A percentile compares a stretch with the other conserved stretches of the same genome.
Conservation (phyloP, 2,329 filamentous ascomycete species). For the Escovopsis sp. region DNA sequence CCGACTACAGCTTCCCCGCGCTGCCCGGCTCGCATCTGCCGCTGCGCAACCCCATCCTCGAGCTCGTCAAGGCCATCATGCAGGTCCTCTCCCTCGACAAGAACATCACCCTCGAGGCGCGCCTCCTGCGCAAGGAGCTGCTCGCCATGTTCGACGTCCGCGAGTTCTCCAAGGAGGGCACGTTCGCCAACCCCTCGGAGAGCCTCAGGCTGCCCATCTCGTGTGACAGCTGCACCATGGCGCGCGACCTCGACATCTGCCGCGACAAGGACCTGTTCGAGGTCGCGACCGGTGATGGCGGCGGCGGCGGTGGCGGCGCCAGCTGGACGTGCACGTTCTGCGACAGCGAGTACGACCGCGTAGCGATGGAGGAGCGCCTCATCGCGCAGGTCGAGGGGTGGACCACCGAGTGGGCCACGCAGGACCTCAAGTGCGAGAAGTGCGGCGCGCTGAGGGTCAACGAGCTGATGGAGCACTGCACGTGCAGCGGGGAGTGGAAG, state of each 20-base stretch:
- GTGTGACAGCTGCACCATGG: constrained; percentile 81
- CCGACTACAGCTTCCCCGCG: constrained; percentile 72
- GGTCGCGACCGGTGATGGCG: constrained; percentile 7
- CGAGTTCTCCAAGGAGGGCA: constrained; percentile 80
- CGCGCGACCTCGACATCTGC: constrained; percentile 81
- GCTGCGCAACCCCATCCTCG: constrained; percentile 56
- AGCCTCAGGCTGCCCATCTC: constrained; percentile 65
- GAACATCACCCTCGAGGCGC: constrained; percentile 75
- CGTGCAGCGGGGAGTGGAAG: constrained; percentile 76
- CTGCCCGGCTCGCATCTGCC: constrained; percentile 55
- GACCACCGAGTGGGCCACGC: constrained; percentile 68
- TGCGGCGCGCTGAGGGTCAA: constrained; percentile 67
- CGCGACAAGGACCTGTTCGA: constrained; percentile 65
- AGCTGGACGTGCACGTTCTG: constrained; percentile 68
- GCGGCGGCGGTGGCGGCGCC: constrained; percentile 7
- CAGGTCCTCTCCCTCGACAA: constrained; percentile 86
- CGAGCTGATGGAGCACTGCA: constrained; percentile 94
- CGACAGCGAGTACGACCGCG: constrained; percentile 57
- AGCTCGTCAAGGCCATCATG: constrained; percentile 86
- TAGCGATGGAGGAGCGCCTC: constrained; percentile 71
- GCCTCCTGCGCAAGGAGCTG: constrained; percentile 76
- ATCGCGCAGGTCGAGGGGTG: constrained; percentile 62
- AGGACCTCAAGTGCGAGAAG: constrained; percentile 69
- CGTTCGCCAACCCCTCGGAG: constrained; percentile 73
- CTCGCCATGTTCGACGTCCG: constrained; percentile 83